Evolutionary conservation across 2,329 filamentous ascomycete genomes (phyloP).

Genomic region (Beauveria sp.): DNA sequence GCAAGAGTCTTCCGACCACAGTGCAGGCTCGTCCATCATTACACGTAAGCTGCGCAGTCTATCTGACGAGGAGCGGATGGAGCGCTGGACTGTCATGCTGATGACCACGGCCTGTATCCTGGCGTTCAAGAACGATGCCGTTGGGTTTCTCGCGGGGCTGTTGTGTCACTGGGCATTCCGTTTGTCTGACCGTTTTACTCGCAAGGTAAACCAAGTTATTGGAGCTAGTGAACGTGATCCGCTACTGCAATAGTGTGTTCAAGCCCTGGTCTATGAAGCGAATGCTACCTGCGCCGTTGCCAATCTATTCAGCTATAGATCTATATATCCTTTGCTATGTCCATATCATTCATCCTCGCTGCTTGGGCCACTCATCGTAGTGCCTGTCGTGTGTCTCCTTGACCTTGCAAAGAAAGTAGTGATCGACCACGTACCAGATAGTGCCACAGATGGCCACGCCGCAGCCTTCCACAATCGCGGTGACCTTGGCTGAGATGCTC

Average conservation of each 20-base stretch:
- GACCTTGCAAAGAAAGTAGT: slow-evolving; percentile 24
- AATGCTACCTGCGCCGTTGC: not conserved
- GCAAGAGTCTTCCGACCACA: slow-evolving; percentile 42
- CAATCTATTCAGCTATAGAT: not conserved
- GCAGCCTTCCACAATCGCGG: slow-evolving; percentile 28
- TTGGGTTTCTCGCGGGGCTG: slow-evolving; percentile 79
- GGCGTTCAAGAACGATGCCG: slow-evolving; percentile 82
- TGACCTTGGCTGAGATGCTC: slow-evolving; percentile 32
- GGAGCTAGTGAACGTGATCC: slow-evolving; percentile 22
- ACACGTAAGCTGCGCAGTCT: slow-evolving; percentile 42
- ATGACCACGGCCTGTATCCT: slow-evolving; percentile 76
- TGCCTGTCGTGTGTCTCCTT: slow-evolving; percentile 21
- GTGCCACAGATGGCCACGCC: slow-evolving; percentile 19
- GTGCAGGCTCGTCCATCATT: slow-evolving; percentile 20
- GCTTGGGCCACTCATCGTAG: slow-evolving; percentile 16
- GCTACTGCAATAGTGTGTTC: slow-evolving; percentile 21
- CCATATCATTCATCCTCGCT: not conserved
- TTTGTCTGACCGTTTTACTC: slow-evolving; percentile 34
- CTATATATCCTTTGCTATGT: not conserved
- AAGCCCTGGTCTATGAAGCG: not conserved
- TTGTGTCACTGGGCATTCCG: slow-evolving; percentile 66
- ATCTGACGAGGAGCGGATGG: slow-evolving; percentile 59
- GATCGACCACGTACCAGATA: slow-evolving; percentile 25
- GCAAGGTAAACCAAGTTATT: slow-evolving; percentile 24
- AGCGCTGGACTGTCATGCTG: slow-evolving; percentile 85